phyloP scores from a whole-genome alignment of 2,329 filamentous ascomycete species.

The Nemania diffusa region DNA sequence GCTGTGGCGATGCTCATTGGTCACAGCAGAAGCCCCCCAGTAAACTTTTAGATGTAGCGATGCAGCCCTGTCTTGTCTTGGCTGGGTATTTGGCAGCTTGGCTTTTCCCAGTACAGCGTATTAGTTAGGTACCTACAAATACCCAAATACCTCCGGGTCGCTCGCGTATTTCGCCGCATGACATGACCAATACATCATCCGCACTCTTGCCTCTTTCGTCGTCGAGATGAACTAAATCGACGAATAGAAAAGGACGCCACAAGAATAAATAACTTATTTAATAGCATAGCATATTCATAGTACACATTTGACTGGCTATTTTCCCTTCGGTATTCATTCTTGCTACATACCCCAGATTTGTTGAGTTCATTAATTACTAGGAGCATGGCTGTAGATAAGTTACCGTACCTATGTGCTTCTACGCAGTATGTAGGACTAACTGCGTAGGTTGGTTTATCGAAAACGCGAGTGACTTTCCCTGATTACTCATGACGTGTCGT shows the following conservation, averaged over 20 bases:
- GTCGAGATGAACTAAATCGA: neutral
- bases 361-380: neutral
- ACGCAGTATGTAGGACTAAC: no score
- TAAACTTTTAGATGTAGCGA: constrained; percentile 27
- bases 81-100: constrained; percentile 21
- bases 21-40: neutral
- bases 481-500: constrained; percentile 10
- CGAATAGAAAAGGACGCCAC: neutral
- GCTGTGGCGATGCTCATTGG: constrained; percentile 30
- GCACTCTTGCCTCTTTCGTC: constrained; percentile 11
- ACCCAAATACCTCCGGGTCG: neutral
- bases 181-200: constrained; percentile 27
- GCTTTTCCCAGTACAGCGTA: constrained; percentile 23
- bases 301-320: neutral
- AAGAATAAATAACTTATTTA: neutral
- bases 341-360: neutral
- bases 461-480: constrained; percentile 6
- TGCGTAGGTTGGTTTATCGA: neutral
- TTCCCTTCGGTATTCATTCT: neutral
- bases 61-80: constrained; percentile 34
- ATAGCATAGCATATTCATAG: neutral
- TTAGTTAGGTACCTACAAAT: neutral
- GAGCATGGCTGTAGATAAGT: neutral
- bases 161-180: constrained; percentile 30
- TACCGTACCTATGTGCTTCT: neutral